phyloP scores from a whole-genome alignment of 1,284 basidiomycete species.

The Sanghuangporus weigelae region DNA sequence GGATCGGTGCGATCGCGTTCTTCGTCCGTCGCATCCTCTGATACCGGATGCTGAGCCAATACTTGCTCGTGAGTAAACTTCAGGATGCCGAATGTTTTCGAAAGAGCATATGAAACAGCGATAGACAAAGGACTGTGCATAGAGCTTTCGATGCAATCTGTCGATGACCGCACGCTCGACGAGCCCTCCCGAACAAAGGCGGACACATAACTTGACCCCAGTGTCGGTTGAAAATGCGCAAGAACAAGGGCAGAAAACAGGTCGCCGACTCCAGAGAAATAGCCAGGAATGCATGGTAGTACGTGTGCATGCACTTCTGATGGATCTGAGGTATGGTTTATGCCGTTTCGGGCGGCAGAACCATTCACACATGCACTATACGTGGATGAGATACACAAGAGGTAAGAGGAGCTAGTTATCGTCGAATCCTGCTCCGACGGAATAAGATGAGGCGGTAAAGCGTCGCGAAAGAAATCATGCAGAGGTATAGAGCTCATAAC shows the following conservation, averaged over 20 bases:
- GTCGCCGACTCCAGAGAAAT: constrained; percentile 96
- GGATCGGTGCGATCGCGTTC: constrained; percentile 67
- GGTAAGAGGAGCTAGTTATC: constrained; percentile 37
- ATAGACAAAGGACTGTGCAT: constrained; percentile 39
- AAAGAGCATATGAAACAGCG: constrained; percentile 69
- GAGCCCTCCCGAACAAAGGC: constrained; percentile 16
- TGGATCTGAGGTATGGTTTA: neutral
- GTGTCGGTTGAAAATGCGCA: constrained; percentile 60
- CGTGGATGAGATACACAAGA: constrained; percentile 78
- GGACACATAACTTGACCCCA: neutral
- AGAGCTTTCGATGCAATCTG: neutral
- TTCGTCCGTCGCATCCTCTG: constrained; percentile 62
- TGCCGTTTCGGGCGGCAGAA: constrained; percentile 16
- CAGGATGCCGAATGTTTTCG: constrained; percentile 84
- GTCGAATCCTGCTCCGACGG: constrained; percentile 22
- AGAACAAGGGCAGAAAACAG: constrained; percentile 92
- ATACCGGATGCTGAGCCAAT: constrained; percentile 13
- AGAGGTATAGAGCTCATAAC: constrained; percentile 89
- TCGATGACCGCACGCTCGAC: constrained; percentile 41
- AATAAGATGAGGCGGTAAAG: constrained; percentile 42
- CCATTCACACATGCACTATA: constrained; percentile 19
- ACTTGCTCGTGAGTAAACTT: constrained; percentile 53
- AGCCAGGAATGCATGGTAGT: constrained; percentile 82
- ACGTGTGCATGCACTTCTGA: constrained; percentile 61
- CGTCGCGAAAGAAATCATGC: constrained; percentile 44